Percentiles rank a stretch among this genome's conserved stretches.
Conservation (phyloP, 2,329 filamentous ascomycete genomes). For the Neoascochyta sp. region DNA sequence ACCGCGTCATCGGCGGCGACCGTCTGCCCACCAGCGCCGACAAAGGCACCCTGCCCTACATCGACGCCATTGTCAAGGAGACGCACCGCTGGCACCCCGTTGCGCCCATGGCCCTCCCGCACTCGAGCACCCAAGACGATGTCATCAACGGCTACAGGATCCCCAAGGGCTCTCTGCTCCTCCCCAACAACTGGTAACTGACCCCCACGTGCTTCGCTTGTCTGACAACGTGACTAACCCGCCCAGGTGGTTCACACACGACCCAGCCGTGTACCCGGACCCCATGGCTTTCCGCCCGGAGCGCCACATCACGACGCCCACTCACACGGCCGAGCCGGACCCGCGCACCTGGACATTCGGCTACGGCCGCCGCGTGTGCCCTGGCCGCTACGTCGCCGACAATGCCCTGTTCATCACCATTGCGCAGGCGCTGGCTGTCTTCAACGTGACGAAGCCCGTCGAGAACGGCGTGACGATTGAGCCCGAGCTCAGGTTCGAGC, state of each 20-base stretch:
- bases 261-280: constrained; percentile 38
- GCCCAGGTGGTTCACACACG: constrained; percentile 42
- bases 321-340: constrained; percentile 38
- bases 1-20: constrained; percentile 46
- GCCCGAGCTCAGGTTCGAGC: constrained; percentile 34
- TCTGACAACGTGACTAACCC: too few species aligned
- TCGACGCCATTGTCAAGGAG: constrained; percentile 35
- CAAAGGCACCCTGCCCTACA: constrained; percentile 40
- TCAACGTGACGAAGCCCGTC: constrained; percentile 42
- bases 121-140: constrained; percentile 35
- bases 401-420: constrained; percentile 42
- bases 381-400: constrained; percentile 43
- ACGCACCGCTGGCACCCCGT: constrained; percentile 46
- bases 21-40: constrained; percentile 50
- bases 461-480: constrained; percentile 40
- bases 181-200: constrained; percentile 40
- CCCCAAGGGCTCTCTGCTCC: constrained; percentile 40
- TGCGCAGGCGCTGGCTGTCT: constrained; percentile 47
- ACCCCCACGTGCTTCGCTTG: too few species aligned
- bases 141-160: constrained; percentile 41
- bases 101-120: constrained; percentile 31
- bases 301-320: constrained; percentile 38
- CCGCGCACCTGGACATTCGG: constrained; percentile 39
- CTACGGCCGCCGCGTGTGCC: constrained; percentile 45
- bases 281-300: constrained; percentile 46